A percentile compares a stretch with the other conserved stretches of the same genome.
Conservation (phyloP, 2,329 filamentous ascomycete genomes). For the Ophiostoma ips region DNA sequence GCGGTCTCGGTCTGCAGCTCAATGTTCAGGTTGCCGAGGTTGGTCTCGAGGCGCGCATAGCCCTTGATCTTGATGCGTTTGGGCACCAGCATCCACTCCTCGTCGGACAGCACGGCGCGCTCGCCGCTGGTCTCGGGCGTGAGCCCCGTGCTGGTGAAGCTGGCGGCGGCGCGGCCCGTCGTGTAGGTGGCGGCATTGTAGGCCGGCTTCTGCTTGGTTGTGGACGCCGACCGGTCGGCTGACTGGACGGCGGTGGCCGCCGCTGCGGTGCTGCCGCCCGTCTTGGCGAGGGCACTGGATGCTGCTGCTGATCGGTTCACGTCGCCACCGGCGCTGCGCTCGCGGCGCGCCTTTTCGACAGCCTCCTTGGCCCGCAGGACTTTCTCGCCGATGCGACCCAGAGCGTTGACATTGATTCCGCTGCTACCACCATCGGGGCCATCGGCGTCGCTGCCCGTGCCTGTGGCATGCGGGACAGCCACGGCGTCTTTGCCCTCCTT, state of each 20-base stretch:
- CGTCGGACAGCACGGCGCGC: slow-evolving; percentile 73
- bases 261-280: slow-evolving; percentile 19
- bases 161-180: slow-evolving; percentile 79
- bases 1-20: slow-evolving; percentile 86
- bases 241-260: slow-evolving; percentile 30
- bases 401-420: slow-evolving; percentile 68
- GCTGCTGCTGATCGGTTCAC: slow-evolving; percentile 33
- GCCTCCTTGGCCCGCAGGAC: slow-evolving; percentile 84
- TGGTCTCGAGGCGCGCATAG: slow-evolving; percentile 82
- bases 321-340: slow-evolving; percentile 49
- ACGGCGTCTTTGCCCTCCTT: slow-evolving; percentile 55
- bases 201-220: slow-evolving; percentile 26
- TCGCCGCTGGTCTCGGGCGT: slow-evolving; percentile 85
- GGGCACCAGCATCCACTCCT: slow-evolving; percentile 93
- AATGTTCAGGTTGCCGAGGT: slow-evolving; percentile 68
- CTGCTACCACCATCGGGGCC: slow-evolving; percentile 39
- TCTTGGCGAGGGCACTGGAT: background rate
- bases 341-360: slow-evolving; percentile 75
- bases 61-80: slow-evolving; percentile 80
- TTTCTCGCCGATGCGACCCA: slow-evolving; percentile 68
- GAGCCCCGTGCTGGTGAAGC: slow-evolving; percentile 87
- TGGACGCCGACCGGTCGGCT: slow-evolving; percentile 16
- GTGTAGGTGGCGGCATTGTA: slow-evolving; percentile 86
- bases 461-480: slow-evolving; percentile 20
- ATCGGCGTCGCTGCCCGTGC: slow-evolving; percentile 36